Evolutionary conservation across 805 yeast species (phyloP).

Genomic region (Candida oleophila): DNA sequence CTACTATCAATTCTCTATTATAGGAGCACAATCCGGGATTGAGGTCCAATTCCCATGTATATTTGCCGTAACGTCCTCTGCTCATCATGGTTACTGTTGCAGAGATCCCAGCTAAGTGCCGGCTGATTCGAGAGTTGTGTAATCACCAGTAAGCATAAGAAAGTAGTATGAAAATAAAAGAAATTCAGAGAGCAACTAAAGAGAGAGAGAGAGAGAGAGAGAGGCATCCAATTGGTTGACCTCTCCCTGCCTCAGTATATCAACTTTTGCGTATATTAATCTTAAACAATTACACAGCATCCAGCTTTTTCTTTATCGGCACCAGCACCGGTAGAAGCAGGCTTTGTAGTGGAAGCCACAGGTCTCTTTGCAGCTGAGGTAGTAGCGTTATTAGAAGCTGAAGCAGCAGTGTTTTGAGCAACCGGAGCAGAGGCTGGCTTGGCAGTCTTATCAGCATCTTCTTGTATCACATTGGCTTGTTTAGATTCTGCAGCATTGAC

Average conservation of each 20-base stretch:
- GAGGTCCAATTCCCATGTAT: too few species aligned
- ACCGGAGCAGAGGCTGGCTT: conserved; percentile 6
- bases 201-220: too few species aligned
- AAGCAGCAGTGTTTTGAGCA: conserved; percentile 2
- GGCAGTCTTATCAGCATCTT: conserved; percentile 1
- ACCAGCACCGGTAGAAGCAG: conserved; percentile 7
- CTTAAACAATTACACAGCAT: conserved; percentile 35
- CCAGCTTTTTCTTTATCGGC: conserved; percentile 33
- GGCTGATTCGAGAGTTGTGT: too few species aligned
- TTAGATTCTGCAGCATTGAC: background rate
- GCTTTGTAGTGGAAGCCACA: conserved; percentile 5
- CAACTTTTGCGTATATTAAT: background rate
- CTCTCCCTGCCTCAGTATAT: background rate
- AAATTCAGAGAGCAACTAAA: too few species aligned
- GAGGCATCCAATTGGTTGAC: background rate
- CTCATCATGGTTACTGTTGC: too few species aligned
- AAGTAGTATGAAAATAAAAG: too few species aligned
- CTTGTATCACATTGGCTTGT: background rate
- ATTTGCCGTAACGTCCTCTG: too few species aligned
- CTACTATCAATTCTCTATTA: too few species aligned
- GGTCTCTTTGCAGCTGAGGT: conserved; percentile 10
- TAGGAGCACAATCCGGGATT: too few species aligned
- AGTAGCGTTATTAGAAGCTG: background rate
- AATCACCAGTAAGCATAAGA: too few species aligned
- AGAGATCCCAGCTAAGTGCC: too few species aligned